These are phyloP conservation scores for Solanum dulcamara DNA, from an alignment of 257 asterid species.

Conservation along the genomic window DNA sequence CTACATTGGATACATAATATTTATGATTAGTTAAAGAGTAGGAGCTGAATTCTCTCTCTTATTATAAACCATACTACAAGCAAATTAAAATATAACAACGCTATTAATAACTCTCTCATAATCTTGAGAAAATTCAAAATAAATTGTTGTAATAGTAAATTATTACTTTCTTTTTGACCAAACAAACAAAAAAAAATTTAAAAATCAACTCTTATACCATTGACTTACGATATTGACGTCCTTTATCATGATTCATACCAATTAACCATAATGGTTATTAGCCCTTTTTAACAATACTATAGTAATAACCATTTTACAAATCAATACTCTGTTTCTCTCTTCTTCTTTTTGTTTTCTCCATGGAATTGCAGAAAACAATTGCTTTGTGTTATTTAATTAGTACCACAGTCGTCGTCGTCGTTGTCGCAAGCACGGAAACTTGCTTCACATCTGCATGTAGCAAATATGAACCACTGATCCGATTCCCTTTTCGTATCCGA, in stretches of 20 bases:
- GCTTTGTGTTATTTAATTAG: neutral
- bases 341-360: neutral
- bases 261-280: neutral
- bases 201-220: neutral
- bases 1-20: neutral
- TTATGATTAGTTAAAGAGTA: neutral
- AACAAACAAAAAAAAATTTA: neutral
- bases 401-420: neutral
- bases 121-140: neutral
- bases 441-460: constrained; percentile 26
- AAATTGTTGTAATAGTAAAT: neutral
- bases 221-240: neutral
- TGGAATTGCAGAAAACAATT: neutral
- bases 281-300: neutral
- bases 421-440: constrained; percentile 4
- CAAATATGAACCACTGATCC: constrained; percentile 21
- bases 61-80: neutral
- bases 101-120: neutral
- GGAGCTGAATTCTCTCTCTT: neutral
- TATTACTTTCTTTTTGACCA: neutral
- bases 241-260: neutral
- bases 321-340: neutral
- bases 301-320: neutral
- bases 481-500: constrained; percentile 45
- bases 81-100: neutral